These are phyloP conservation scores for Diplodia sapinea DNA, from an alignment of 2,329 filamentous ascomycete genomes.

Conservation along the genomic window DNA sequence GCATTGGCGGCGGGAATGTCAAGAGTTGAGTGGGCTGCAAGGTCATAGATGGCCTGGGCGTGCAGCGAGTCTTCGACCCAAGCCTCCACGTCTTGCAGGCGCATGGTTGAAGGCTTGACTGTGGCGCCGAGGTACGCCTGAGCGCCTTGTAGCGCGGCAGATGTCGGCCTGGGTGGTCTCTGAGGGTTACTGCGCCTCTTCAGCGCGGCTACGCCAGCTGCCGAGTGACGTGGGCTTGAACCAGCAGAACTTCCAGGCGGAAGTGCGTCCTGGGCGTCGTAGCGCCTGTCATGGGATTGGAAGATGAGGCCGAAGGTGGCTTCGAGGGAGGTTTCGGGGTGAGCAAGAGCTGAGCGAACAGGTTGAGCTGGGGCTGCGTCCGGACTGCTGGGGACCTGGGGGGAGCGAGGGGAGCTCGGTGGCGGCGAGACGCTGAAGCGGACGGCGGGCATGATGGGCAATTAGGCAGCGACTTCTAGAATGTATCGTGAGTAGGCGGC, in stretches of 20 bases:
- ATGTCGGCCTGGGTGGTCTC: conserved; percentile 19
- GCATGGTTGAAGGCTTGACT: conserved; percentile 19
- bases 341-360: conserved; percentile 12
- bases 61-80: conserved; percentile 24
- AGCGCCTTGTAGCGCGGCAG: background rate
- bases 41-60: conserved; percentile 4
- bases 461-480: background rate
- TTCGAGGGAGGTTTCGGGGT: conserved; percentile 16
- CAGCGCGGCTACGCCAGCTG: background rate
- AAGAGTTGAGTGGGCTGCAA: background rate
- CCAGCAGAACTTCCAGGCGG: background rate
- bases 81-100: conserved; percentile 15
- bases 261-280: conserved; percentile 15
- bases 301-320: conserved; percentile 23
- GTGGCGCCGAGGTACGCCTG: conserved; percentile 21
- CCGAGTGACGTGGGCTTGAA: background rate
- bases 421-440: conserved; percentile 27
- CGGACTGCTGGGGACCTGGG: conserved; percentile 1
- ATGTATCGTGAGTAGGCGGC: background rate
- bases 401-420: background rate
- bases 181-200: conserved; percentile 5
- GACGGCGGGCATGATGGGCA: conserved; percentile 20
- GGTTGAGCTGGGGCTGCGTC: conserved; percentile 2
- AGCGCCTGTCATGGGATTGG: conserved; percentile 20
- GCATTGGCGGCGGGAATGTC: background rate